Evolutionary conservation across 176 grass and related monocot species (phyloP), one percentile per base, ranked within the genome.

Genomic region (Oryza longistaminata): DNA sequence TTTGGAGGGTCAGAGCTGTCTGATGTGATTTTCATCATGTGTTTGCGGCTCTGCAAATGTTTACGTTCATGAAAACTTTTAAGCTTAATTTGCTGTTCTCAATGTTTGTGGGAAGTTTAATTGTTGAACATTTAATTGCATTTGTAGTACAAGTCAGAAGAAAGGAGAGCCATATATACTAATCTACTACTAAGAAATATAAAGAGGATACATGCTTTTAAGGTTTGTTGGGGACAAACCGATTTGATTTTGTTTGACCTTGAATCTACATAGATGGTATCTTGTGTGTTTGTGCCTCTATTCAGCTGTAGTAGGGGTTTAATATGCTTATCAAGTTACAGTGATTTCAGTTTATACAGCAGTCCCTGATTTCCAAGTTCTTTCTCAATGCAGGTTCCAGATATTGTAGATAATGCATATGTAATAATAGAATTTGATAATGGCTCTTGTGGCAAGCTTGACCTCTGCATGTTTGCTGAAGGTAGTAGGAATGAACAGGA

Each of bases 391-490:
- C 82, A 89, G 92, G 92, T 97, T 9, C 95, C 95, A 11, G 92
- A 95, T 88, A 97, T 97, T 73, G 95, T 97, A 48, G 92, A 97
- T 82, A 97, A 97, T 87, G 95, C 92, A 64, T 97, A 91, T 73
- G 95, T 97, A 44, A 95, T 97, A 46, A 70, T 97, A 40, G 95
- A 97, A 80, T 97, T 97, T 72, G 92, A 95, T 84, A 95, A 93
- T 89, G 95, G 91, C 10, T 93, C 92, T 64, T 91, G 95, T 68
- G 95, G 92, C 26, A 93, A 95, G 92, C 92, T 97, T 77, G 95
- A 97, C 66, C 90, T 97, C 64, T 97, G 95, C 72, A 97, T 97
- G 92, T 97, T 97, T 91, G 95, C 92, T 74, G 95, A 97, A 85
- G 95, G 90, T 76, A 95, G 95, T 88, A 92, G 73, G 71, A 97